Conservation (phyloP, 2,329 filamentous ascomycete genomes). For the Beauveria australis region DNA sequence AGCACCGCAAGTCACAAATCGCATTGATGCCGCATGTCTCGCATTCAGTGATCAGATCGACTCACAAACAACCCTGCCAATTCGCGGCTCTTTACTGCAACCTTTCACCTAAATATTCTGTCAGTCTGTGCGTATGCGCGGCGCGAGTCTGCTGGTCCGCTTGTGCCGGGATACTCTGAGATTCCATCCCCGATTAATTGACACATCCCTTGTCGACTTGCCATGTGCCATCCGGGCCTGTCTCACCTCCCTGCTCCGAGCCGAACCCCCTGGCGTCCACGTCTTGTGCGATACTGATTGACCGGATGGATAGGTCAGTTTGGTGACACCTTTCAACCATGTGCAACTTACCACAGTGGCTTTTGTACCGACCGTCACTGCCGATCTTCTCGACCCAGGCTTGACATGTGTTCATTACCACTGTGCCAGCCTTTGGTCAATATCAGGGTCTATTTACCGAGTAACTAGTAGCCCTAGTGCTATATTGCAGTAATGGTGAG, state of each 20-base stretch:
- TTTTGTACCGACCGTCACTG: neutral
- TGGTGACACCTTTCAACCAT: neutral
- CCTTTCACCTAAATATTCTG: neutral
- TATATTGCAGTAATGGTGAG: neutral
- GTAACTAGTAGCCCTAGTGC: neutral
- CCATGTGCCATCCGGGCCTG: neutral
- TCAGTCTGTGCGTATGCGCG: neutral
- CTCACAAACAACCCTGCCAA: neutral
- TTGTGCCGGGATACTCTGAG: neutral
- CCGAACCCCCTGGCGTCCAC: neutral
- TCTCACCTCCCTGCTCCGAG: neutral
- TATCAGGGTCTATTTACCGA: too few species aligned
- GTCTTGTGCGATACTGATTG: neutral
- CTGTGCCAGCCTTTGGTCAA: too few species aligned
- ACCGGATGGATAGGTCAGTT: neutral
- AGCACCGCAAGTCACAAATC: neutral
- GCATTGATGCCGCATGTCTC: neutral
- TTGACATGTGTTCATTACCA: too few species aligned
- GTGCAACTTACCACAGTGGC: neutral
- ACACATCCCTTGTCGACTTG: neutral
- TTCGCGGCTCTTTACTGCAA: neutral
- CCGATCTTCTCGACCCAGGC: too few species aligned
- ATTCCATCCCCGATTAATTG: conserved; percentile 5
- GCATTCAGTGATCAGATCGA: neutral
- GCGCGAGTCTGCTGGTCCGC: neutral